These are phyloP conservation scores for Zasmidium angulare DNA, from an alignment of 2,329 filamentous ascomycete genomes.

Conservation along the genomic window DNA sequence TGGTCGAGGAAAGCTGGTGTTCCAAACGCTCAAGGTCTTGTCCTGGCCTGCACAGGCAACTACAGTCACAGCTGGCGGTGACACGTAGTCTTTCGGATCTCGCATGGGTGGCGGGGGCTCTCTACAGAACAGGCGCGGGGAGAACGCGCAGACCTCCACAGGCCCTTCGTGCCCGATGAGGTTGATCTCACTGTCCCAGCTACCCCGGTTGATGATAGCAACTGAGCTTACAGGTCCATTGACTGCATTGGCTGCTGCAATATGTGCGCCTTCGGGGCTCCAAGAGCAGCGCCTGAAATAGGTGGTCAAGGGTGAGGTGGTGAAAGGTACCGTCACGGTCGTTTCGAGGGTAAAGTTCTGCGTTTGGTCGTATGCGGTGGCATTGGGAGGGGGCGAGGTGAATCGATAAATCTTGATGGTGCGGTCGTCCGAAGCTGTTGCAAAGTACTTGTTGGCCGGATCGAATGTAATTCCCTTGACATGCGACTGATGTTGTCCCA, in stretches of 20 bases:
- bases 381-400: conserved; percentile 84
- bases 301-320: conserved; percentile 88
- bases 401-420: conserved; percentile 97
- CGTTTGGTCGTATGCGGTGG: conserved; percentile 89
- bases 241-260: conserved; percentile 93
- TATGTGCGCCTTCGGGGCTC: conserved; percentile 96
- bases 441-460: conserved; percentile 98
- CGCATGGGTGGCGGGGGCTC: conserved; percentile 60
- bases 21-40: conserved; percentile 95
- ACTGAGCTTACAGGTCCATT: conserved; percentile 97
- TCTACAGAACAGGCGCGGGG: conserved; percentile 79
- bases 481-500: conserved; percentile 91
- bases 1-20: conserved; percentile 89
- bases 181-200: conserved; percentile 96
- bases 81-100: conserved; percentile 45
- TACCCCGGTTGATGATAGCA: conserved; percentile 86
- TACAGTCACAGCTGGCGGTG: conserved; percentile 71
- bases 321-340: conserved; percentile 85
- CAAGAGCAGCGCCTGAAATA: conserved; percentile 97
- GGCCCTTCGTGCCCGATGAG: conserved; percentile 95
- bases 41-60: conserved; percentile 97
- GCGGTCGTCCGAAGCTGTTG: conserved; percentile 93
- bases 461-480: conserved; percentile 99
- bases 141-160: conserved; percentile 96
- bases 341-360: conserved; percentile 95